Evolutionary conservation across 192 early-diverging fungal genomes (phyloP).

Genomic region (Diversispora epigaea): DNA sequence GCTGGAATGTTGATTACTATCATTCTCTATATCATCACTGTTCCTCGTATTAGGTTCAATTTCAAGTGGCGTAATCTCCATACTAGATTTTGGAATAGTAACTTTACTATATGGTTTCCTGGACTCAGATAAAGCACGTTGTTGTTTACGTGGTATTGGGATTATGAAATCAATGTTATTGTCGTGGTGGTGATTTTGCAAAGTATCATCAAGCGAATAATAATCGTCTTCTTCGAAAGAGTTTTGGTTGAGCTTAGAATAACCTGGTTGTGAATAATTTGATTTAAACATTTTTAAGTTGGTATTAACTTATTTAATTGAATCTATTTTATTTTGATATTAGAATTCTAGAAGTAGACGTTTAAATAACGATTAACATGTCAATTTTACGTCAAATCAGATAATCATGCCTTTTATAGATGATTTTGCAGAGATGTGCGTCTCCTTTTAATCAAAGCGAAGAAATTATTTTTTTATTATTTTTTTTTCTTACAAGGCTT

Average conservation of each 20-base stretch:
- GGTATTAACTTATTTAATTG: background rate
- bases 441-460: too few relatives aligned
- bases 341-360: too few relatives aligned
- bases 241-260: constrained; percentile 13
- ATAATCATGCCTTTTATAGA: too few relatives aligned
- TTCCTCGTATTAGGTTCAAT: constrained; percentile 1
- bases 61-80: background rate
- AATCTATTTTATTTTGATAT: too few relatives aligned
- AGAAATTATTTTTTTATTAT: too few relatives aligned
- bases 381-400: background rate
- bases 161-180: background rate
- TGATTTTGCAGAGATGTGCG: too few relatives aligned
- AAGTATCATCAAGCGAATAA: background rate
- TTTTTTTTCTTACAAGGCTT: background rate
- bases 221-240: background rate
- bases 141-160: constrained; percentile 8
- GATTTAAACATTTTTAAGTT: background rate
- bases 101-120: background rate
- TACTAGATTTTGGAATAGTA: background rate
- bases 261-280: constrained; percentile 1
- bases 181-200: background rate
- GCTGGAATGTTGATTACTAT: background rate
- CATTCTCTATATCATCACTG: background rate
- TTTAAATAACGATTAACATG: too few relatives aligned
- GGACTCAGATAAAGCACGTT: background rate